Evolutionary conservation across 108 stramenopile genomes (phyloP).

Genomic region (Nitzschia sp.): DNA sequence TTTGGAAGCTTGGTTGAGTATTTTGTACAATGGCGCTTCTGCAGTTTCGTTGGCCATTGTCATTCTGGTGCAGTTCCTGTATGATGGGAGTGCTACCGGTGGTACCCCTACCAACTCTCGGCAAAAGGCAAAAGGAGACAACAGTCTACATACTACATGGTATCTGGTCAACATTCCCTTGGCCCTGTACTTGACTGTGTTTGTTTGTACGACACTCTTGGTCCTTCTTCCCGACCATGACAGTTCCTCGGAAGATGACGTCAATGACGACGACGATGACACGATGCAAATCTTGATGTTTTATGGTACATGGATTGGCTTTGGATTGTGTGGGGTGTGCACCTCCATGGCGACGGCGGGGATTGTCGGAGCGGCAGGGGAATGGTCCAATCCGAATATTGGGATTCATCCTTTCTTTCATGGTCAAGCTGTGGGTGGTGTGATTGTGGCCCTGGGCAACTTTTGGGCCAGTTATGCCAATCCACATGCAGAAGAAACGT

Average conservation of each 20-base stretch:
- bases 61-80: conserved; percentile 4
- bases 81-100: no score
- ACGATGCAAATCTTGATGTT: no score
- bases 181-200: conserved; percentile 42
- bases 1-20: conserved; percentile 32
- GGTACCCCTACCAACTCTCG: no score
- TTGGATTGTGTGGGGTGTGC: conserved; percentile 41
- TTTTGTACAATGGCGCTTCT: conserved; percentile 27
- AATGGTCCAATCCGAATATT: conserved; percentile 15
- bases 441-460: conserved; percentile 35
- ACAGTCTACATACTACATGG: neutral
- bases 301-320: conserved; percentile 15
- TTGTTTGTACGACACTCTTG: conserved; percentile 36
- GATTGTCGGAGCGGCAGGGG: conserved; percentile 42
- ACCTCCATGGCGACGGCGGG: conserved; percentile 45
- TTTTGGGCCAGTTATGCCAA: conserved; percentile 29
- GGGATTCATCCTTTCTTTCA: conserved; percentile 46
- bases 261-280: no score
- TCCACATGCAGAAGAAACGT: conserved; percentile 8
- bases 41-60: conserved; percentile 7
- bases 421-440: conserved; percentile 53
- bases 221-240: conserved; percentile 28
- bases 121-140: no score
- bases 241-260: no score
- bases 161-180: conserved; percentile 53